Conservation (phyloP, 352 stramenopile genomes). For the Phytophthora vignae region DNA sequence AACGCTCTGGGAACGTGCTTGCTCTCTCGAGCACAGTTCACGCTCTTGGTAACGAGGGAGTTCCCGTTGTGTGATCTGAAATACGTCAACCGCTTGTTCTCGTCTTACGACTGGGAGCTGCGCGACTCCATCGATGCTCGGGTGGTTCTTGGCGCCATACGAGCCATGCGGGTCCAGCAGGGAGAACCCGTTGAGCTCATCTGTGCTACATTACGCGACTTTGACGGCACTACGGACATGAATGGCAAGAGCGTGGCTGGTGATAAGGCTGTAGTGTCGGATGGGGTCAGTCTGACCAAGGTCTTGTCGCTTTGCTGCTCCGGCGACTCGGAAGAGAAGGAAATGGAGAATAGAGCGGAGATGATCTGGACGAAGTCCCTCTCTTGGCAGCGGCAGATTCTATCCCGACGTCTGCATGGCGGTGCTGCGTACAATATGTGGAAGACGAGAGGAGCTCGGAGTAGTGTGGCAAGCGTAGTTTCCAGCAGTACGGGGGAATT, state of each 20-base stretch:
- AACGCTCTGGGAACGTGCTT: slow-evolving; percentile 47
- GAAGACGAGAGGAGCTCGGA: slow-evolving; percentile 13
- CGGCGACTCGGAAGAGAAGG: slow-evolving; percentile 50
- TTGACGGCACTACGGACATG: slow-evolving; percentile 43
- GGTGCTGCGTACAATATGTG: slow-evolving; percentile 24
- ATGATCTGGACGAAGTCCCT: slow-evolving; percentile 26
- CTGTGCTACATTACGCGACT: slow-evolving; percentile 50
- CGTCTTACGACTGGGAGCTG: slow-evolving; percentile 63
- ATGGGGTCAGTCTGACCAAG: slow-evolving; percentile 9
- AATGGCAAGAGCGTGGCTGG: slow-evolving; percentile 20
- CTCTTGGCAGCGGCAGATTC: slow-evolving; percentile 32
- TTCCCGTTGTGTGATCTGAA: slow-evolving; percentile 54
- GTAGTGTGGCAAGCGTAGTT: not conserved
- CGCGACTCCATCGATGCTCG: slow-evolving; percentile 60
- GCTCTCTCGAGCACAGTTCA: slow-evolving; percentile 57
- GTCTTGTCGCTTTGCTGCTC: slow-evolving; percentile 52
- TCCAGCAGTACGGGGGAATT: not conserved
- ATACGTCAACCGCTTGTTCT: slow-evolving; percentile 66
- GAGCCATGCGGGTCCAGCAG: slow-evolving; percentile 67
- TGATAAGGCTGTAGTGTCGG: slow-evolving; percentile 18
- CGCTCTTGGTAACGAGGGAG: slow-evolving; percentile 52
- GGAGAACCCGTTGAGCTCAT: slow-evolving; percentile 61
- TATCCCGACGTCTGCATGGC: slow-evolving; percentile 24
- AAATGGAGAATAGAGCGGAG: slow-evolving; percentile 32
- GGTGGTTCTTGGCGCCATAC: slow-evolving; percentile 58